Conservation (phyloP, 2,329 filamentous ascomycete species). For the Bimuria novae-zelandiae region DNA sequence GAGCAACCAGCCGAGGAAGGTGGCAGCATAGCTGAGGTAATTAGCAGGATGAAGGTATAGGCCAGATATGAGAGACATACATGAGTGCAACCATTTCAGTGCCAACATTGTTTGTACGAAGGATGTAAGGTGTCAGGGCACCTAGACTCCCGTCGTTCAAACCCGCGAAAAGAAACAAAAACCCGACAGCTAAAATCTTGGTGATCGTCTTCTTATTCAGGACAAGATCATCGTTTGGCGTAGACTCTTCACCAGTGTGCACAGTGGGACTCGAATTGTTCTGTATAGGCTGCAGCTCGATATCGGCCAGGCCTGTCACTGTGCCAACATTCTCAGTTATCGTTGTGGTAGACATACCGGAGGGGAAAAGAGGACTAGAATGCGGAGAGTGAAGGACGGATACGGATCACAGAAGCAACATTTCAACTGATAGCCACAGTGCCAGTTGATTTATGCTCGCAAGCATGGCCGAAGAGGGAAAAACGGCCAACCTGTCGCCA, state of each 20-base stretch:
- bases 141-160: constrained; percentile 69
- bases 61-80: constrained; percentile 37
- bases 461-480: constrained; percentile 6
- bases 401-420: background rate
- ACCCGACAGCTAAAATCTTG: constrained; percentile 55
- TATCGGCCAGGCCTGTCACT: background rate
- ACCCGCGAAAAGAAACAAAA: constrained; percentile 69
- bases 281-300: constrained; percentile 9
- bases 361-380: background rate
- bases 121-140: constrained; percentile 65
- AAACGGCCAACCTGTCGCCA: background rate
- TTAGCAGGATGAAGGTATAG: constrained; percentile 31
- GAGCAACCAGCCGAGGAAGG: constrained; percentile 64
- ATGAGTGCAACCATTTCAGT: constrained; percentile 54
- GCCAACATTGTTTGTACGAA: constrained; percentile 59
- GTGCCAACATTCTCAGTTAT: background rate
- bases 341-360: constrained; percentile 5
- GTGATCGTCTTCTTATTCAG: constrained; percentile 28
- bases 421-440: too few species aligned
- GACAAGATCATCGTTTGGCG: background rate
- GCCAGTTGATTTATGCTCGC: background rate
- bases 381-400: background rate
- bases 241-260: background rate
- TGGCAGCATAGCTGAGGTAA: constrained; percentile 53
- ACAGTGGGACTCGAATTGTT: background rate